Evolutionary conservation across 164 flowering plant genomes (phyloP).

Genomic region (Stephania cephalantha): DNA sequence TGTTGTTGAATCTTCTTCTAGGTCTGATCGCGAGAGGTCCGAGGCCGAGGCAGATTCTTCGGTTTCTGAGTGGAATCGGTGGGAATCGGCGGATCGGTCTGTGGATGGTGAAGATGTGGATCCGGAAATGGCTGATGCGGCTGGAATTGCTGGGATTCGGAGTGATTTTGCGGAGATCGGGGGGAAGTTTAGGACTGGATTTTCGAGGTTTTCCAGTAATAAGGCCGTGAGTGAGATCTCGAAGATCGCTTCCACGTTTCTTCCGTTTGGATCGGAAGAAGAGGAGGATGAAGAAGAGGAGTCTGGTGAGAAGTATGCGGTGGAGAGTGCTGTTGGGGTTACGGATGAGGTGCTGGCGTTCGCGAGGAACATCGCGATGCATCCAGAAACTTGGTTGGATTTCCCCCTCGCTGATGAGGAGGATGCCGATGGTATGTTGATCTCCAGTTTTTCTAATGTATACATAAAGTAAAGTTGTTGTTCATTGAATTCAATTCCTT

Average conservation of each 20-base stretch:
- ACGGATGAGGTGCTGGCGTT: slow-evolving; percentile 85
- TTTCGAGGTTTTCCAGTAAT: slow-evolving; percentile 21
- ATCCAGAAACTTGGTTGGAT: slow-evolving; percentile 99
- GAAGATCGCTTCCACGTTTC: slow-evolving; percentile 36
- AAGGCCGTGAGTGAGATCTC: slow-evolving; percentile 35
- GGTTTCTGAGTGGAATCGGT: slow-evolving; percentile 17
- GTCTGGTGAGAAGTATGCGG: slow-evolving; percentile 21
- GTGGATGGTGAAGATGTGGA: slow-evolving; percentile 17
- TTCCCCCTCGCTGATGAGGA: slow-evolving; percentile 90
- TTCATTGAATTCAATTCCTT: background rate
- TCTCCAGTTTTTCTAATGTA: background rate
- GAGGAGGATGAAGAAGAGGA: slow-evolving; percentile 24
- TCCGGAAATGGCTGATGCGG: slow-evolving; percentile 21
- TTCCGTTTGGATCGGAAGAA: slow-evolving; percentile 27
- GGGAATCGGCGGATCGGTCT: slow-evolving; percentile 23
- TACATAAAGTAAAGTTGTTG: background rate
- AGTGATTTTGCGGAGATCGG: slow-evolving; percentile 40
- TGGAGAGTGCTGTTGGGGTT: slow-evolving; percentile 47
- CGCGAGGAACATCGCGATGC: slow-evolving; percentile 81
- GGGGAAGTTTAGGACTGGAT: slow-evolving; percentile 30
- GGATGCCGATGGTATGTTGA: slow-evolving; percentile 58
- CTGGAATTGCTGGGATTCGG: slow-evolving; percentile 21
- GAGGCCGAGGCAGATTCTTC: slow-evolving; percentile 3
- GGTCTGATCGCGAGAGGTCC: slow-evolving; percentile 1
- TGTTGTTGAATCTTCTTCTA: slow-evolving; percentile 13